Percentiles rank a stretch among this genome's conserved stretches.
Conservation (phyloP, 2,329 filamentous ascomycete genomes). For the Talaromyces sp. region DNA sequence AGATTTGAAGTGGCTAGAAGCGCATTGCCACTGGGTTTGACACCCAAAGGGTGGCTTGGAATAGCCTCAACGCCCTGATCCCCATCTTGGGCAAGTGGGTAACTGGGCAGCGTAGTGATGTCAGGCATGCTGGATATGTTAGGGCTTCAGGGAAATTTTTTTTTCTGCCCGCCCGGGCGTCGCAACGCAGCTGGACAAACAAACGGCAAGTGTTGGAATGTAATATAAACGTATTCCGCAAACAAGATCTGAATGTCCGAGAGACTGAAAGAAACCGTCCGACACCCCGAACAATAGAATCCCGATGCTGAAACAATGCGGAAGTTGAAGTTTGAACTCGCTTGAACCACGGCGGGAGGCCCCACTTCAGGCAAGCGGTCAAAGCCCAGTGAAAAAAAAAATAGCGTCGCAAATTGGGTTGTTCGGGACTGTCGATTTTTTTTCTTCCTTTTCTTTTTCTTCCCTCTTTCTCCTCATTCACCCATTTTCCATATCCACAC, state of each 20-base stretch:
- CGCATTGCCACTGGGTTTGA: constrained; percentile 87
- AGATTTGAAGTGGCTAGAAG: constrained; percentile 68
- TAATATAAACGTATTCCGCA: background rate
- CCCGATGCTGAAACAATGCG: constrained; percentile 6
- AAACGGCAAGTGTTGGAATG: no score
- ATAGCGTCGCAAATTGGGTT: constrained; percentile 27
- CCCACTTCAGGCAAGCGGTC: constrained; percentile 16
- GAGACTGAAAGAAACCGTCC: no score
- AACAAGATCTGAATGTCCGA: constrained; percentile 3
- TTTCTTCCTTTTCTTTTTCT: constrained; percentile 28
- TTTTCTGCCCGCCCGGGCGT: constrained; percentile 18
- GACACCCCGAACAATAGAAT: constrained; percentile 14
- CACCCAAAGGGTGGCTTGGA: constrained; percentile 75
- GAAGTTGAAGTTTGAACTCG: constrained; percentile 9
- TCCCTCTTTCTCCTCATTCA: constrained; percentile 25
- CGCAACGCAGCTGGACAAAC: background rate
- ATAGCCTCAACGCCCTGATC: constrained; percentile 55
- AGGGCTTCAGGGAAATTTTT: constrained; percentile 25
- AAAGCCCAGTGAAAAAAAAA: constrained; percentile 25
- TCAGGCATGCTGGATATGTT: constrained; percentile 34
- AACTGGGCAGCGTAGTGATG: constrained; percentile 32
- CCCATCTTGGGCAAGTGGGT: constrained; percentile 19
- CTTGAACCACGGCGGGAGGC: constrained; percentile 15
- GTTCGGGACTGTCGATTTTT: constrained; percentile 25
- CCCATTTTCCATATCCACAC: no score